Base-by-base conservation (phyloP, 2,329 filamentous ascomycete species). In the Coniochaeta sp. region DNA sequence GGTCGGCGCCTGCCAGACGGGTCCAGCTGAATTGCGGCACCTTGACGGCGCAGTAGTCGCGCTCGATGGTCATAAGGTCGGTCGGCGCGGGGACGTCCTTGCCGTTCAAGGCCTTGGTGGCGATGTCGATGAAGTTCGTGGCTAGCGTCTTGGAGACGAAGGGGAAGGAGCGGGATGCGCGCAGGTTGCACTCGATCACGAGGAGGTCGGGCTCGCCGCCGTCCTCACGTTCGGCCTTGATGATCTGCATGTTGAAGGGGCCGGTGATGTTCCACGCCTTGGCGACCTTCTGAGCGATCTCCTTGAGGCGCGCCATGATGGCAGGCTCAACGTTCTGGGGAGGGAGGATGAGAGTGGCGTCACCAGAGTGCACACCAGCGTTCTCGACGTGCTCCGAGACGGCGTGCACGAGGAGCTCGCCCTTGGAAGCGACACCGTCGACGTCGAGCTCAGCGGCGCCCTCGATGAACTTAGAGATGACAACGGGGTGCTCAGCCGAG, bases 191-290 rank as follows among this genome's bases (percentile, higher is more conserved):
- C 74, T 97, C 92, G 57, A 97, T 97, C 64, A 97, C 92, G 79
- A 96, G 96, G 58, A 97, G 82, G 26, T 81, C 77, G 30, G 88
- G 82, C 64, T 86, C 81, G 52, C 85, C 86, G 53, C 87, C 87
- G 53, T 89, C 84, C 28, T 86, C 82, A 63, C 87, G 77, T 12
- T 89, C 79, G 31, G 88, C 90, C 76, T 95, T 95, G 81, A 99
- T 97, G 72, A 99, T 95, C 68, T 99, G 94, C 92, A 99, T 97
- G 81, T 99, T 99, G 83, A 97, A 99, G 53, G 94, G 94, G 51
- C 94, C 94, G 18, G 91, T 97, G 69, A 97, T 97, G 65, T 81
- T 91, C 90, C 92, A 96, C 47, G 94, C 94, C 73, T 94, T 88
- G 59, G 94, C 94, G 50, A 99, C 91, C 81, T 96, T 97, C 71